Evolutionary conservation across 2,329 filamentous ascomycete species (phyloP), one percentile per base, ranked within the genome.

Genomic region (Apiospora malaysiana): DNA sequence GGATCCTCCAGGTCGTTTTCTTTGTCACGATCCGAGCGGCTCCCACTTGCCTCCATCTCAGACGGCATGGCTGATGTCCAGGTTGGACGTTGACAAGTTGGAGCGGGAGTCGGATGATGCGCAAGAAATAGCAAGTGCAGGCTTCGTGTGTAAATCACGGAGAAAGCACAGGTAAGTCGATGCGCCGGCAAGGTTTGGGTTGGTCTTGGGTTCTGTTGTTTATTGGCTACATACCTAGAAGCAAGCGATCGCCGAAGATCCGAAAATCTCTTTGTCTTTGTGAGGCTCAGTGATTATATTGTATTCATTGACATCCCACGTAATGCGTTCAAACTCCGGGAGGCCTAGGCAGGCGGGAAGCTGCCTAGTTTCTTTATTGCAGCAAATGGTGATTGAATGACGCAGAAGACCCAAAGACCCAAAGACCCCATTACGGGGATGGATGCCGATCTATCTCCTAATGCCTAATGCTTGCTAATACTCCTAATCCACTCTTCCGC

Each of bases 381-480:
- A 8, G n/a, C 56, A 37, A 14, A 32, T 47, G 42, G 42, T 18
- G 1, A 47, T 68, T 47, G 66, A 47, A 68, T 68, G 66, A 68
- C 66, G 66, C 66, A 68, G 37, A 68, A 46, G 66, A 68, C 25
- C 66, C 66, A 27, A 68, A 27, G n/a, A n/a, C 25, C 66, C 66
- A 27, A 68, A 27, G n/a, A n/a, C 56, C n/a, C n/a, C n/a, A n/a
- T n/a, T n/a, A n/a, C 4, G 45, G 45, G 25, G 32, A 47, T n/a
- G 27, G 6, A n/a, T 8, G 66, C 66, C 42, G 66, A 45, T 68
- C 43, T 32, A 46, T 25, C 18, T 23, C 43, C 25, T 45, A 43
- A 25, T 68, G 51, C 51, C 40, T 42, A 42, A 14, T 42, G 10
- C 40, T 42, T n/a, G n/a, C 9, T 42, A 42, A 14, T 42, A 4